A percentile compares a stretch with the other conserved stretches of the same genome.
Conservation (phyloP, 345 rosid species). For the Linum lewisii region DNA sequence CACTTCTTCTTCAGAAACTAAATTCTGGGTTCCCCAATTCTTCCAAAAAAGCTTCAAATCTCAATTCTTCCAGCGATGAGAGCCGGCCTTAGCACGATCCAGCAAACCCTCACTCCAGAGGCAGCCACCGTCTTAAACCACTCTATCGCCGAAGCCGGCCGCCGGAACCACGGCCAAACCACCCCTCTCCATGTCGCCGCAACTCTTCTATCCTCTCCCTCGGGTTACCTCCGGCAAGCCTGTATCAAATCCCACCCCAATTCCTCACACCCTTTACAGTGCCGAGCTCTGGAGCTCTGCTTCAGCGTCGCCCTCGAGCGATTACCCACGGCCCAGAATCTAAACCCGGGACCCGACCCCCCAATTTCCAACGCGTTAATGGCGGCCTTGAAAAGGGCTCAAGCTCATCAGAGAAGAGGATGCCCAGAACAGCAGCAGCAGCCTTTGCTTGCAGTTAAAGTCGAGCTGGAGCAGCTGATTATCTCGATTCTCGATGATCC, state of each 20-base stretch:
- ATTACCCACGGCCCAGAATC: constrained; percentile 53
- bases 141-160: constrained; percentile 79
- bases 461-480: constrained; percentile 92
- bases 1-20: not conserved
- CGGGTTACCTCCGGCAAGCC: constrained; percentile 92
- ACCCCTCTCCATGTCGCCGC: constrained; percentile 98
- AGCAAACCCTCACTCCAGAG: constrained; percentile 95
- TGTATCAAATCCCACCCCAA: constrained; percentile 97
- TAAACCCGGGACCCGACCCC: constrained; percentile 49
- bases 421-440: constrained; percentile 99
- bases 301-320: constrained; percentile 98
- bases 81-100: constrained; percentile 90
- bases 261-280: constrained; percentile 98
- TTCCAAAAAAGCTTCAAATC: not conserved
- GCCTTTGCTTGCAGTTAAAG: constrained; percentile 87
- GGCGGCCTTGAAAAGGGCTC: constrained; percentile 97
- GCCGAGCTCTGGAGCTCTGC: constrained; percentile 97
- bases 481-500: constrained; percentile 98
- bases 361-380: constrained; percentile 91
- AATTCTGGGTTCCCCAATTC: too few relatives aligned
- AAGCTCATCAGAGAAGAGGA: constrained; percentile 96
- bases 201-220: constrained; percentile 60
- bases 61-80: constrained; percentile 46
- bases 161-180: constrained; percentile 90
- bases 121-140: constrained; percentile 83